These are phyloP conservation scores for Cutaneotrichosporon sp. DNA, from an alignment of 1,284 basidiomycete species.

Conservation along the genomic window DNA sequence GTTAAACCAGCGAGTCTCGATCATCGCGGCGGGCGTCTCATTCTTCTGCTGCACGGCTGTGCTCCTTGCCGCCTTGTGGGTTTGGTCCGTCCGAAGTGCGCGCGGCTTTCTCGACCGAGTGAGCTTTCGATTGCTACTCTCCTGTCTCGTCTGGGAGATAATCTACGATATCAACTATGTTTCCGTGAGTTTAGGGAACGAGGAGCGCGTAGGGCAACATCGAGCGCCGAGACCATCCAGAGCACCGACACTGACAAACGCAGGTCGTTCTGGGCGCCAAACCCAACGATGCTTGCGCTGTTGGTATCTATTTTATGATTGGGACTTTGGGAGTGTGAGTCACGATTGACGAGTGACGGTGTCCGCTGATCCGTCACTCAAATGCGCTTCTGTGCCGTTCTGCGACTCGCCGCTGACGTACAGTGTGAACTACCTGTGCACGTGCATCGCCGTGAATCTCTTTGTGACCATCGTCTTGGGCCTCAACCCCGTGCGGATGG, in stretches of 20 bases:
- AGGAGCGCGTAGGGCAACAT: too few relatives aligned
- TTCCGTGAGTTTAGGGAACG: background rate
- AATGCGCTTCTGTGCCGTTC: too few relatives aligned
- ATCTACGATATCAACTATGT: constrained; percentile 32
- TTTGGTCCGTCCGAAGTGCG: constrained; percentile 13
- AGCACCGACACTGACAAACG: background rate
- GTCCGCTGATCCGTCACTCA: background rate
- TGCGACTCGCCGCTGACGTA: too few relatives aligned
- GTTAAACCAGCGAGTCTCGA: constrained; percentile 17
- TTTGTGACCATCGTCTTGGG: constrained; percentile 33
- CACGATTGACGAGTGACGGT: background rate
- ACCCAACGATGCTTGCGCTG: constrained; percentile 16
- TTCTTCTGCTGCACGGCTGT: constrained; percentile 13
- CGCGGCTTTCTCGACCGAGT: constrained; percentile 30
- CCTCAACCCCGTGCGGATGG: constrained; percentile 25
- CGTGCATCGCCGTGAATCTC: constrained; percentile 37
- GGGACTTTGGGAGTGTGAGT: constrained; percentile 30
- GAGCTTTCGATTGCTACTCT: constrained; percentile 33
- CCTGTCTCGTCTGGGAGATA: constrained; percentile 31
- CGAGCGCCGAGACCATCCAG: background rate
- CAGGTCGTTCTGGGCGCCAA: constrained; percentile 2
- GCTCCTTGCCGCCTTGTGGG: constrained; percentile 16
- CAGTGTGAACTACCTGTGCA: constrained; percentile 38
- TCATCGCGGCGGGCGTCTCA: constrained; percentile 16
- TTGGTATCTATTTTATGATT: constrained; percentile 32